A percentile compares a stretch with the other conserved stretches of the same genome.
phyloP scores from a whole-genome alignment of 2,329 filamentous ascomycete species.

The Ceratocystis cacaofunesta region DNA sequence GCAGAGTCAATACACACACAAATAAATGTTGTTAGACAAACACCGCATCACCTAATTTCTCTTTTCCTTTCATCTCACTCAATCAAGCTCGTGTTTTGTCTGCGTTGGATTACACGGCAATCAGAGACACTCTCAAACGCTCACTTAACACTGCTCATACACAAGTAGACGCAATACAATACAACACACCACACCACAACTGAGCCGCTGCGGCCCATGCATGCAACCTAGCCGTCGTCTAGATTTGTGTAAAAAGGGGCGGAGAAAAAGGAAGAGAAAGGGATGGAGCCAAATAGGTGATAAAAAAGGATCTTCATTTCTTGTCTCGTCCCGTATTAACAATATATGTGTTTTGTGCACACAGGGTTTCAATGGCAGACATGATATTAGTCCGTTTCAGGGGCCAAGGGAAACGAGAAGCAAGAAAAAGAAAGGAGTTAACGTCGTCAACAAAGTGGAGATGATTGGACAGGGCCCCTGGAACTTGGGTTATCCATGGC shows the following conservation, averaged over 20 bases:
- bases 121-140: constrained; percentile 16
- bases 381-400: constrained; percentile 13
- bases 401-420: background rate
- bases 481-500: background rate
- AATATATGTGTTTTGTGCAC: background rate
- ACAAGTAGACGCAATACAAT: too few relatives aligned
- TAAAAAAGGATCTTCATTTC: background rate
- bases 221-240: too few relatives aligned
- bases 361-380: constrained; percentile 12
- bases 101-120: constrained; percentile 7
- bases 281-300: constrained; percentile 17
- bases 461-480: background rate
- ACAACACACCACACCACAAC: too few relatives aligned
- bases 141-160: constrained; percentile 5
- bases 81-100: background rate
- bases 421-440: background rate
- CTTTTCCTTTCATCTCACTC: background rate
- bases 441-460: background rate
- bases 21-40: background rate
- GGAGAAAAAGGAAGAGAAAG: background rate
- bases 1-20: background rate
- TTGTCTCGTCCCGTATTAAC: background rate
- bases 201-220: too few relatives aligned
- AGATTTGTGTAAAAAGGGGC: constrained; percentile 13
- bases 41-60: background rate